Evolutionary conservation across 2,329 filamentous ascomycete species (phyloP).

Genomic region (Alternaria sp.): DNA sequence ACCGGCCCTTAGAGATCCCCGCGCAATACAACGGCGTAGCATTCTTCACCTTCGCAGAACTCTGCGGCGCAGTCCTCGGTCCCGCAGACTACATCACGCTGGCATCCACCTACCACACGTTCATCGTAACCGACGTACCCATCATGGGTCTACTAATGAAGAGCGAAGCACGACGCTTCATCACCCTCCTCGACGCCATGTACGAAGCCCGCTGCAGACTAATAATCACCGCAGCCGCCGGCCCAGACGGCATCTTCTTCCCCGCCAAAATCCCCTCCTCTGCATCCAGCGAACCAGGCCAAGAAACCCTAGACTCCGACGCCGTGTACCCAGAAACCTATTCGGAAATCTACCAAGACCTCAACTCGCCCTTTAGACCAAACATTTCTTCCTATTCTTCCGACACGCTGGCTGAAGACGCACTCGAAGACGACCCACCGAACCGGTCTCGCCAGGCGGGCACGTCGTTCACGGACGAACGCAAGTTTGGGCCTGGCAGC

Average conservation of each 20-base stretch:
- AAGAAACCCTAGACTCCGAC: slow-evolving; percentile 48
- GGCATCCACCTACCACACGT: slow-evolving; percentile 78
- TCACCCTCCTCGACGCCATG: slow-evolving; percentile 76
- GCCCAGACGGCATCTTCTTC: slow-evolving; percentile 79
- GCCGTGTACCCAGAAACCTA: slow-evolving; percentile 70
- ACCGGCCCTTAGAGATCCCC: slow-evolving; percentile 67
- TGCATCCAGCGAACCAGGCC: slow-evolving; percentile 3
- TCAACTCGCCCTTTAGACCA: slow-evolving; percentile 76
- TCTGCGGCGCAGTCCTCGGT: slow-evolving; percentile 70
- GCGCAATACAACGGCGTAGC: slow-evolving; percentile 64
- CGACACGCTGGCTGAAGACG: slow-evolving; percentile 49
- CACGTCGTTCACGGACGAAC: slow-evolving; percentile 38
- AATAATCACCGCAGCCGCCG: slow-evolving; percentile 69
- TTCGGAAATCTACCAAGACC: slow-evolving; percentile 79
- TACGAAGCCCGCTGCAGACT: slow-evolving; percentile 85
- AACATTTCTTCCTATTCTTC: slow-evolving; percentile 72
- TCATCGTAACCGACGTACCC: slow-evolving; percentile 75
- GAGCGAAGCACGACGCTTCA: slow-evolving; percentile 81
- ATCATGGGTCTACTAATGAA: slow-evolving; percentile 71
- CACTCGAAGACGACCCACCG: slow-evolving; percentile 59
- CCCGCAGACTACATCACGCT: slow-evolving; percentile 85
- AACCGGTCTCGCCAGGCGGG: slow-evolving; percentile 47
- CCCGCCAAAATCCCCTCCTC: slow-evolving; percentile 51
- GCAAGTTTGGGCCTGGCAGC: slow-evolving; percentile 17
- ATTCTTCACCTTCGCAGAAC: slow-evolving; percentile 70